Conservation (phyloP, 495 filamentous ascomycete species). For the Aspergillus haitiensis region DNA sequence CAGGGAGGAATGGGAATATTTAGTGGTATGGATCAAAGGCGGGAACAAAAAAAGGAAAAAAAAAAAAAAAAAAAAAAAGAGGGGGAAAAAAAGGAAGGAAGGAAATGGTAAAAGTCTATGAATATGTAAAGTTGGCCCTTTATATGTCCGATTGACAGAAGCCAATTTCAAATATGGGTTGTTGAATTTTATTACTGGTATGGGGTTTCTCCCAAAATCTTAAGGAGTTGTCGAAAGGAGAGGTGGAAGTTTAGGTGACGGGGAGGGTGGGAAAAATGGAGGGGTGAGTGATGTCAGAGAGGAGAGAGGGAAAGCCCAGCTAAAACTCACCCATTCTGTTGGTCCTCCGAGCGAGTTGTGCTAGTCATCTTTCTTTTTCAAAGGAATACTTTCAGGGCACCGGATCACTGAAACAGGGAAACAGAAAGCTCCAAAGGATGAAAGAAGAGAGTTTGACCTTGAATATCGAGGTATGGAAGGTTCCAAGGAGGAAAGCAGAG, state of each 20-base stretch:
- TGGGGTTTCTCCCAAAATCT: too few relatives aligned
- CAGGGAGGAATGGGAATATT: conserved; percentile 14
- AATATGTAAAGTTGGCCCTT: too few relatives aligned
- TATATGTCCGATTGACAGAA: too few relatives aligned
- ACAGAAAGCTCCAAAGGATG: conserved; percentile 6
- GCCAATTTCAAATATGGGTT: too few relatives aligned
- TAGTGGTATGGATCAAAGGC: conserved; percentile 4
- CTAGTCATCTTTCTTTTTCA: conserved; percentile 54
- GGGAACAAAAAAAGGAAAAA: conserved; percentile 7
- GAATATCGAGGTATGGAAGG: neutral
- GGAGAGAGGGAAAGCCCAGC: conserved; percentile 35
- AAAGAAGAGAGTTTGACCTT: conserved; percentile 5
- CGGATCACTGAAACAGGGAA: too few relatives aligned
- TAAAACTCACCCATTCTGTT: conserved; percentile 62
- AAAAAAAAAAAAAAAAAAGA: neutral
- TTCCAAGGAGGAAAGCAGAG: conserved; percentile 21
- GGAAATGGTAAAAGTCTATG: neutral
- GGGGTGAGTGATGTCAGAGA: conserved; percentile 51
- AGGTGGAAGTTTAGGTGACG: conserved; percentile 25
- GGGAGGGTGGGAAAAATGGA: conserved; percentile 31
- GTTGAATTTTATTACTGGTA: too few relatives aligned
- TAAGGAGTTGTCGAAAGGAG: conserved; percentile 7
- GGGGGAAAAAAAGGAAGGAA: neutral
- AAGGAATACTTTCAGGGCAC: too few relatives aligned
- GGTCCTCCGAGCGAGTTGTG: conserved; percentile 61